Evolutionary conservation across 164 flowering plant genomes (phyloP), one percentile per base, ranked within the genome.

Genomic region (Annona cherimola): DNA sequence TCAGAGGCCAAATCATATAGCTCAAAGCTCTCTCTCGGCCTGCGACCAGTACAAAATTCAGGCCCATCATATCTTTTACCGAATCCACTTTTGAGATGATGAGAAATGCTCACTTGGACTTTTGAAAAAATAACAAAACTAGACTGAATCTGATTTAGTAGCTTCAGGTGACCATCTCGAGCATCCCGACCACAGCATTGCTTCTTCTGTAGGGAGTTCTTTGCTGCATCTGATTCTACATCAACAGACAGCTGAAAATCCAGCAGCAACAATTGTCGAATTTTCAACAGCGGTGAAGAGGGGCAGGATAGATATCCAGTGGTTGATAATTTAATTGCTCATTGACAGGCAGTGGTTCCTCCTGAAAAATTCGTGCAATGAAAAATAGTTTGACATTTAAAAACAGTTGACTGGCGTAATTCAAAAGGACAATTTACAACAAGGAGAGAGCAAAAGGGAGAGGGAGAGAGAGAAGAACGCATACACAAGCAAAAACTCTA

Each of bases 231-330:
- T 50, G 14, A 11, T 5, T 6, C 55, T 46, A 50, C 57, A 50
- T 50, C 9, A 11, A 50, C 14, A 11, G 14, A 16, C 3, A 16
- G 57, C 57, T 5, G 57, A 42, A 39, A 62, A 62, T 62, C 41
- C 12, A 26, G 3, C 14, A 39, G 65, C 11, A 14, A 64, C 44
- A 40, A 64, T n/a, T 4, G 40, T 20, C 3, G 2, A 61, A 16
- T 68, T 59, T 73, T 83, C 78, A 88, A 72, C 89, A 84, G 82
- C 91, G 79, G 81, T 93, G 98, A 40, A 94, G 85, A 3, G 94
- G 96, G 18, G 98, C 97, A 69, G 96, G 95, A 79, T 85, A 90
- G 64, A 94, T 66, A 72, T 86, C 93, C 77, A 86, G 68, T n/a
- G 94, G 93, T 71, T 86, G 83, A 74, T 87, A 92, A 39, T 87